These are phyloP conservation scores for Hypoxylon crocopeplum DNA, from an alignment of 495 filamentous ascomycete species.

Conservation along the genomic window DNA sequence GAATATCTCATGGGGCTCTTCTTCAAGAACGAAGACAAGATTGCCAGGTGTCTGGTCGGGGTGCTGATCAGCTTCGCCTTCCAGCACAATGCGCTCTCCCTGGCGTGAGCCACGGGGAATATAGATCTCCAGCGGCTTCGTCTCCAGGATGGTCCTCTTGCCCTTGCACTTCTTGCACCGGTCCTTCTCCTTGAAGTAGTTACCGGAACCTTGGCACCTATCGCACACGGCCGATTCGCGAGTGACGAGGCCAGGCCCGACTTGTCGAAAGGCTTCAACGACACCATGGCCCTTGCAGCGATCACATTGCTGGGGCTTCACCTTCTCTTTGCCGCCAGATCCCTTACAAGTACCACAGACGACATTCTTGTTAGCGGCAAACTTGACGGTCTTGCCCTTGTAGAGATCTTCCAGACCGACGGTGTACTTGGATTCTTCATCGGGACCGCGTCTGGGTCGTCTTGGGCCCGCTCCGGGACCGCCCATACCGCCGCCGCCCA, in stretches of 20 bases:
- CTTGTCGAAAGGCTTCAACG: slow-evolving; percentile 72
- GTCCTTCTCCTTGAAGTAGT: slow-evolving; percentile 90
- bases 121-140: slow-evolving; percentile 94
- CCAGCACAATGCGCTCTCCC: slow-evolving; percentile 86
- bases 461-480: slow-evolving; percentile 55
- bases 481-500: slow-evolving; percentile 65
- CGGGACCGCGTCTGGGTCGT: slow-evolving; percentile 72
- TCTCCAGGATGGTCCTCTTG: slow-evolving; percentile 76
- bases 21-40: slow-evolving; percentile 84
- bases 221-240: slow-evolving; percentile 75
- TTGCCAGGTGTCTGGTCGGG: slow-evolving; percentile 92
- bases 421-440: slow-evolving; percentile 89
- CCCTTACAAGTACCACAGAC: slow-evolving; percentile 88
- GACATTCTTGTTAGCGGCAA: slow-evolving; percentile 90
- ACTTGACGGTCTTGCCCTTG: slow-evolving; percentile 97
- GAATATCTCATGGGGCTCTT: slow-evolving; percentile 82
- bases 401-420: slow-evolving; percentile 92
- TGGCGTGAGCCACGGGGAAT: slow-evolving; percentile 88
- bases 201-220: slow-evolving; percentile 80
- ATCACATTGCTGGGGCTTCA: slow-evolving; percentile 83
- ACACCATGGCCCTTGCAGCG: slow-evolving; percentile 79
- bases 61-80: slow-evolving; percentile 93
- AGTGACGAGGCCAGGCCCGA: slow-evolving; percentile 83
- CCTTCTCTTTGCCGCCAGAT: slow-evolving; percentile 87
- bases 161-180: slow-evolving; percentile 99